Percentiles rank a stretch among this genome's conserved stretches.
Evolutionary conservation across 192 early-diverging fungal species (phyloP).

Genomic region (Coemansia sp.): DNA sequence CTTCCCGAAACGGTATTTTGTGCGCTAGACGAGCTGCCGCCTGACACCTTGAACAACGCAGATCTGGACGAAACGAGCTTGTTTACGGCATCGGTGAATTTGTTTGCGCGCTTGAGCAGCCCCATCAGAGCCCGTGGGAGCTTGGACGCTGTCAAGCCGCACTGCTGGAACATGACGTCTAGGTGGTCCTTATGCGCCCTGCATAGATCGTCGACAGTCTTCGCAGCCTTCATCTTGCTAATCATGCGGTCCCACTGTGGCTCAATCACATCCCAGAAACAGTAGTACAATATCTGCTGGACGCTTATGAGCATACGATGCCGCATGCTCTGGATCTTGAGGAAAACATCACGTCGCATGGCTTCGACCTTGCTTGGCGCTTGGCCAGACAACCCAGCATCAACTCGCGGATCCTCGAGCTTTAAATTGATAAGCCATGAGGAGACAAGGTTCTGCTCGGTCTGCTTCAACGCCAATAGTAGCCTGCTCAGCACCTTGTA

Average conservation of each 20-base stretch:
- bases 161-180: constrained; percentile 87
- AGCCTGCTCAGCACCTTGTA: constrained; percentile 92
- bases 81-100: constrained; percentile 27
- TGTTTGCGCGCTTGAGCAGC: constrained; percentile 41
- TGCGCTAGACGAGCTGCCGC: constrained; percentile 41
- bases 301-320: constrained; percentile 88
- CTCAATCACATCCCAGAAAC: constrained; percentile 91
- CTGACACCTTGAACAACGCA: constrained; percentile 22
- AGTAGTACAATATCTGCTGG: constrained; percentile 89
- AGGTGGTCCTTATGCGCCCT: constrained; percentile 81
- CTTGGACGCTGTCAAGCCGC: constrained; percentile 82
- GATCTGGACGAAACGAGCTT: constrained; percentile 28
- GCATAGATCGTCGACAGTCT: constrained; percentile 88
- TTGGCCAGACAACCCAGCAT: constrained; percentile 31
- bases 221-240: constrained; percentile 60
- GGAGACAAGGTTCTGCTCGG: constrained; percentile 77
- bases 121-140: constrained; percentile 70
- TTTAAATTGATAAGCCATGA: constrained; percentile 68
- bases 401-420: constrained; percentile 35
- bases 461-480: constrained; percentile 84
- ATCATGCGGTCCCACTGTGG: constrained; percentile 83
- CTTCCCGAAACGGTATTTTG: constrained; percentile 29
- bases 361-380: constrained; percentile 45
- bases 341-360: constrained; percentile 59
- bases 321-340: constrained; percentile 72